These are phyloP conservation scores for Coelastrella sp. DNA, from an alignment of 139 green algal genomes.

Conservation along the genomic window DNA sequence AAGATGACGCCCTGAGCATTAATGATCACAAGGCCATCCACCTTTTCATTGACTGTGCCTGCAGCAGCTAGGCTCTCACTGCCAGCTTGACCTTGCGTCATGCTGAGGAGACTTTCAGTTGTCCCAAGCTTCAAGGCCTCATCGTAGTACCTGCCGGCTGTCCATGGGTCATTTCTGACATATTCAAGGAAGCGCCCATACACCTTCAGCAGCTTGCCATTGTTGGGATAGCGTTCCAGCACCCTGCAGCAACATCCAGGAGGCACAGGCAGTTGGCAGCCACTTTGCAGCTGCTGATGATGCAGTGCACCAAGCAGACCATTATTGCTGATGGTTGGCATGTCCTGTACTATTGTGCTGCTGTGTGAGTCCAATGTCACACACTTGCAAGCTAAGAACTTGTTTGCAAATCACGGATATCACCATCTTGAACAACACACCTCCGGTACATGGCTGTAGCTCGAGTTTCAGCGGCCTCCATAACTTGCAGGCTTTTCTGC, in stretches of 20 bases:
- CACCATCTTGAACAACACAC: not conserved
- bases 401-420: too few relatives aligned
- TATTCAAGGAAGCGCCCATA: slow-evolving; percentile 60
- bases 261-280: not conserved
- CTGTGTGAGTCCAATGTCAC: not conserved
- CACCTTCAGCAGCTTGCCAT: slow-evolving; percentile 47
- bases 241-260: slow-evolving; percentile 17
- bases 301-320: slow-evolving; percentile 22
- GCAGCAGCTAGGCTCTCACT: not conserved
- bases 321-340: not conserved
- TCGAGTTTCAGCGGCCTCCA: slow-evolving; percentile 8
- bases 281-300: slow-evolving; percentile 44
- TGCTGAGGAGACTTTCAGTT: slow-evolving; percentile 24
- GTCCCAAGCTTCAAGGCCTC: slow-evolving; percentile 37
- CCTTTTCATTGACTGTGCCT: slow-evolving; percentile 26
- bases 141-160: slow-evolving; percentile 35
- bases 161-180: slow-evolving; percentile 57
- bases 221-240: slow-evolving; percentile 50
- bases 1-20: slow-evolving; percentile 37
- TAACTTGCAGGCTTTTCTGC: not conserved
- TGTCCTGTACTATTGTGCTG: not conserved
- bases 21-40: slow-evolving; percentile 54
- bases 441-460: slow-evolving; percentile 11
- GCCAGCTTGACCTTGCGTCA: not conserved
- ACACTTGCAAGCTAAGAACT: too few relatives aligned